Percentiles rank a stretch among this genome's conserved stretches.
Evolutionary conservation across 1,139 yeast genomes (phyloP).

Genomic region (Lodderomyces theae): DNA sequence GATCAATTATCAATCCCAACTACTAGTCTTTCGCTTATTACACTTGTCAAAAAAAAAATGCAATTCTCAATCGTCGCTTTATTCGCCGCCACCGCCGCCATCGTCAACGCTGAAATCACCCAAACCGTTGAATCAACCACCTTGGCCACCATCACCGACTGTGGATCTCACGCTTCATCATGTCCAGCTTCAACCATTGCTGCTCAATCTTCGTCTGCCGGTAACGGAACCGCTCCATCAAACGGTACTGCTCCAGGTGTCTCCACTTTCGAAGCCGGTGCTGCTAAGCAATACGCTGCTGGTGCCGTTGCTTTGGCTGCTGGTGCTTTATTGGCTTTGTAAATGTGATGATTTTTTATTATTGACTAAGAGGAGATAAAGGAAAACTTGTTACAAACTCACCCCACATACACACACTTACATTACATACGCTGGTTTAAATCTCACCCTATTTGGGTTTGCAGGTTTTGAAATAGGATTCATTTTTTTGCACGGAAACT

Average conservation of each 20-base stretch:
- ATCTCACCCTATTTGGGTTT: background rate
- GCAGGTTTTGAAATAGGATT: background rate
- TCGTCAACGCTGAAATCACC: conserved; percentile 31
- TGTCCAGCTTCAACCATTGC: conserved; percentile 36
- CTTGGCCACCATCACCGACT: conserved; percentile 40
- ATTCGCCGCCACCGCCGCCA: conserved; percentile 34
- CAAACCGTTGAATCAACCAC: conserved; percentile 21
- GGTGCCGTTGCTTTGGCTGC: conserved; percentile 53
- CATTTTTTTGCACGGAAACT: conserved; percentile 2
- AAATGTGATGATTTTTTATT: conserved; percentile 17
- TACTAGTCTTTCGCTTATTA: conserved; percentile 29
- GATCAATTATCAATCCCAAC: conserved; percentile 19
- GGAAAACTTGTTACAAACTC: too few species aligned
- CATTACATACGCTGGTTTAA: conserved; percentile 1
- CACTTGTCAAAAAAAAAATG: conserved; percentile 24
- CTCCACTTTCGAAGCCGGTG: conserved; percentile 39
- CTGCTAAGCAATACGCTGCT: conserved; percentile 36
- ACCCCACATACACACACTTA: too few species aligned
- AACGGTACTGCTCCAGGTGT: conserved; percentile 28
- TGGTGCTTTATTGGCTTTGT: conserved; percentile 53
- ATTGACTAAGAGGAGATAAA: too few species aligned
- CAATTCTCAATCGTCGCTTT: conserved; percentile 49
- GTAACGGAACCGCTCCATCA: conserved; percentile 11
- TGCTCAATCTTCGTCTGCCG: conserved; percentile 10
- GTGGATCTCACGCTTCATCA: conserved; percentile 38